phyloP scores from a whole-genome alignment of 495 filamentous ascomycete species.

The Neurospora terricola region DNA sequence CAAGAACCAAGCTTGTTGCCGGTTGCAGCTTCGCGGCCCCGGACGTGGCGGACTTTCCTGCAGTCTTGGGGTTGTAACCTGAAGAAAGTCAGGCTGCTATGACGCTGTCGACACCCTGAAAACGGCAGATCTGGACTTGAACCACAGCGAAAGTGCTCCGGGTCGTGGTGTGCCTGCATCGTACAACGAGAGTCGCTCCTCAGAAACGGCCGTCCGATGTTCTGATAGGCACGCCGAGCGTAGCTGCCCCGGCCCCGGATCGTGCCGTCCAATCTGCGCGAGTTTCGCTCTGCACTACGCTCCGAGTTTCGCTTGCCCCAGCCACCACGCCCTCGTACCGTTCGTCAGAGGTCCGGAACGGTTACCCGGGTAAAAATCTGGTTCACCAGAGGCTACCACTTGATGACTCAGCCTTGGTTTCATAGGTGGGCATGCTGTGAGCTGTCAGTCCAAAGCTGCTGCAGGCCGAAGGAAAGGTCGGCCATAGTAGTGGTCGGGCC shows the following conservation, averaged over 20 bases:
- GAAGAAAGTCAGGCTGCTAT: constrained; percentile 15
- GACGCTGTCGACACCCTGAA: constrained; percentile 7
- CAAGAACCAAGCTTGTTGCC: not conserved
- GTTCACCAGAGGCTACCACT: constrained; percentile 1
- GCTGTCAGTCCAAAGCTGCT: not conserved
- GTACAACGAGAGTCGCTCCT: constrained; percentile 10
- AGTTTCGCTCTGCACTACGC: not conserved
- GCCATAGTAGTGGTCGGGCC: not conserved
- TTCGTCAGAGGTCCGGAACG: constrained; percentile 1
- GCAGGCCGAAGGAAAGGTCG: not conserved
- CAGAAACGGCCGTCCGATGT: constrained; percentile 3
- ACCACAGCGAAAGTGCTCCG: constrained; percentile 13
- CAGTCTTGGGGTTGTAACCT: constrained; percentile 9
- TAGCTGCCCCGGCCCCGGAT: constrained; percentile 4
- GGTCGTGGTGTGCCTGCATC: constrained; percentile 16
- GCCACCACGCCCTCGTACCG: constrained; percentile 5
- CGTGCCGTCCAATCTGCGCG: not conserved
- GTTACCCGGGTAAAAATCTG: not conserved
- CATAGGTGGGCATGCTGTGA: constrained; percentile 2
- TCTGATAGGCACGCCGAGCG: constrained; percentile 13
- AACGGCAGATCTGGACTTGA: constrained; percentile 12
- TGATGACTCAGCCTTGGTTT: constrained; percentile 9
- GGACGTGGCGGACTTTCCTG: constrained; percentile 15
- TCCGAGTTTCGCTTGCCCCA: constrained; percentile 1
- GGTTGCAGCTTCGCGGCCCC: constrained; percentile 1